Evolutionary conservation across 2,329 filamentous ascomycete genomes (phyloP), one percentile per base, ranked within the genome.

Genomic region (Ceratocystis papillata): DNA sequence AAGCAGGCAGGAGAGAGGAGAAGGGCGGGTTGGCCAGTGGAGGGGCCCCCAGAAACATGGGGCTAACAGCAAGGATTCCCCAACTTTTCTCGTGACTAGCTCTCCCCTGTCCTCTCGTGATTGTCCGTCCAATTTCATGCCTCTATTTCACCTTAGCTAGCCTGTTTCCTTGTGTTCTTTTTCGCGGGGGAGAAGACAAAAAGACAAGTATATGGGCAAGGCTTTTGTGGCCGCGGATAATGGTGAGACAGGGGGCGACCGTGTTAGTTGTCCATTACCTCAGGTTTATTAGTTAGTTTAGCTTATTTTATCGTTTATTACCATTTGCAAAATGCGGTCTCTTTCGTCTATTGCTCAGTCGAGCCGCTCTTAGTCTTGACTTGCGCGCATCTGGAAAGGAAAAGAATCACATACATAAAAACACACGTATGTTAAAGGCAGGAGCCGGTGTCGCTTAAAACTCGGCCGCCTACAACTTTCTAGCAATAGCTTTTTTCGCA

Each of bases 1-100:
- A 30, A 37, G 28, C 28, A 4, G 48, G 20, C n/a, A 4, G 7
- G 48, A 41, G 46, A 20, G 41, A 15, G 61, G 41, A 22, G 5
- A 33, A 41, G 37, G 37, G 33, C 33, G 33, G 2, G 33, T 10
- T 37, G 33, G 33, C 33, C 33, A 37, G 33, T 37, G 30, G 41
- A 37, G 30, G 30, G 37, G 28, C 2, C 25, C 15, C 8, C 17
- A 22, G 22, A 33, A 37, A 20, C 44, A 10, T 20, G 45, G 62
- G 25, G 28, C 10, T 37, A 44, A 6, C 17, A 22, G 33, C 50
- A 64, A 20, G 63, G 63, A 30, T 64, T 64, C 63, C 63, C 63
- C 63, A 64, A 64, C 46, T 44, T 64, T 64, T 59, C 20, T 25
- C 8, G 2, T 33, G 28, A 17, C 28, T 37, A 17, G 17, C 7